Evolutionary conservation across 2,329 filamentous ascomycete species (phyloP).

Genomic region (Apiospora pterosperma): DNA sequence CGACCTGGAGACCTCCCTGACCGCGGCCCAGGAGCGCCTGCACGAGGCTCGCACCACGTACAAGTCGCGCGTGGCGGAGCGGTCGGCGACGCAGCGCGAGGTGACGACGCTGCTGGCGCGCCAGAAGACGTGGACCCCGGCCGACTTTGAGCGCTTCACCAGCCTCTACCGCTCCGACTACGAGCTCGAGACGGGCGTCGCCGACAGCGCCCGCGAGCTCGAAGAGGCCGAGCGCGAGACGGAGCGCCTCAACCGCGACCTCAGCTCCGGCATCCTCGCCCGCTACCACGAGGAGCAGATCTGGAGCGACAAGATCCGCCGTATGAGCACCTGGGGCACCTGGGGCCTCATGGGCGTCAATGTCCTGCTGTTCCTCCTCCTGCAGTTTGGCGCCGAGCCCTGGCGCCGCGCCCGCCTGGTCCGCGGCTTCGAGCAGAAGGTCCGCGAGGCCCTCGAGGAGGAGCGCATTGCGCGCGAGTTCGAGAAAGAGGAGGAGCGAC

Average conservation of each 20-base stretch:
- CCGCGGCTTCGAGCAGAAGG: conserved; percentile 76
- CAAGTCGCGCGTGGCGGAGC: conserved; percentile 74
- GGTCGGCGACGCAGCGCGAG: conserved; percentile 89
- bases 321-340: conserved; percentile 97
- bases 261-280: conserved; percentile 81
- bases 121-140: conserved; percentile 86
- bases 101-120: conserved; percentile 90
- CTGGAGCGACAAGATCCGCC: conserved; percentile 94
- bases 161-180: conserved; percentile 89
- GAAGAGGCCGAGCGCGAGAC: conserved; percentile 74
- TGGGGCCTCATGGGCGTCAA: conserved; percentile 98
- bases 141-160: conserved; percentile 92
- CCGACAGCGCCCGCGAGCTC: conserved; percentile 66
- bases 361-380: conserved; percentile 79
- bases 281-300: conserved; percentile 99
- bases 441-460: conserved; percentile 66
- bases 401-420: conserved; percentile 83
- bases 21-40: conserved; percentile 60
- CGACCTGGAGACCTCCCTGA: conserved; percentile 57
- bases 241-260: conserved; percentile 69
- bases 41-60: conserved; percentile 71
- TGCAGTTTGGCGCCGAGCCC: conserved; percentile 88
- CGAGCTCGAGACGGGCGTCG: conserved; percentile 82
- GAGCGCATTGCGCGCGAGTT: conserved; percentile 39
- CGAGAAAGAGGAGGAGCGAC: conserved; percentile 12